phyloP scores from a whole-genome alignment of 106 monocot species.

The Hemerocallis citrina region DNA sequence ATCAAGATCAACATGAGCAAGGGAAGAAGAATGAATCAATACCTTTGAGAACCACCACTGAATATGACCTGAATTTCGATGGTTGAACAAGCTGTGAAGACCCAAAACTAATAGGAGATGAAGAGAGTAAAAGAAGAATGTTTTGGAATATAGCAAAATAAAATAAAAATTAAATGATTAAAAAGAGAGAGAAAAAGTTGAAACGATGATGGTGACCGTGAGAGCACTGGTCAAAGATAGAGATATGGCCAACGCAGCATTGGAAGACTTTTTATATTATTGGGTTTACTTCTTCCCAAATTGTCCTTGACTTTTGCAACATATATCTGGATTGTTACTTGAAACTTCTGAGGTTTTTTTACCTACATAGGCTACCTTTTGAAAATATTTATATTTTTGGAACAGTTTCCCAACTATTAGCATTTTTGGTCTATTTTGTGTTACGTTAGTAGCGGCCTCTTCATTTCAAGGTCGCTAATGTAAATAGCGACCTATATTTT shows the following conservation, averaged over 20 bases:
- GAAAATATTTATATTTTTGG: no score
- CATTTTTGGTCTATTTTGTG: background rate
- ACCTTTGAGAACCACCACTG: background rate
- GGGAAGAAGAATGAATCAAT: background rate
- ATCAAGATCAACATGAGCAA: background rate
- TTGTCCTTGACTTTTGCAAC: background rate
- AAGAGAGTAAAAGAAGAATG: background rate
- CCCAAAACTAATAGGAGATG: background rate
- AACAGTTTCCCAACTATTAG: background rate
- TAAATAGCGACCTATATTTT: background rate
- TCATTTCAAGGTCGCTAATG: background rate
- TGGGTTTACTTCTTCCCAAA: background rate
- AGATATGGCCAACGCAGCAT: conserved; percentile 26
- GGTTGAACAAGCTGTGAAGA: background rate
- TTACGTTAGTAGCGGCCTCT: no score
- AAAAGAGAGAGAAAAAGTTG: conserved; percentile 7
- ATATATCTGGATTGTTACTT: background rate
- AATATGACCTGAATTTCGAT: no score
- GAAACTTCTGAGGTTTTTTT: background rate
- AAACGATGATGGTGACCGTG: background rate
- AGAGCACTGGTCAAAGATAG: conserved; percentile 45
- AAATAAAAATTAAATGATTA: background rate
- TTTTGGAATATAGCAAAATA: conserved; percentile 5
- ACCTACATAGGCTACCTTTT: no score
- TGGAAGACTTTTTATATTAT: background rate